Evolutionary conservation across 177 flowering plant genomes (phyloP), one percentile per base, ranked within the genome.

Genomic region (Vitis hybrid): DNA sequence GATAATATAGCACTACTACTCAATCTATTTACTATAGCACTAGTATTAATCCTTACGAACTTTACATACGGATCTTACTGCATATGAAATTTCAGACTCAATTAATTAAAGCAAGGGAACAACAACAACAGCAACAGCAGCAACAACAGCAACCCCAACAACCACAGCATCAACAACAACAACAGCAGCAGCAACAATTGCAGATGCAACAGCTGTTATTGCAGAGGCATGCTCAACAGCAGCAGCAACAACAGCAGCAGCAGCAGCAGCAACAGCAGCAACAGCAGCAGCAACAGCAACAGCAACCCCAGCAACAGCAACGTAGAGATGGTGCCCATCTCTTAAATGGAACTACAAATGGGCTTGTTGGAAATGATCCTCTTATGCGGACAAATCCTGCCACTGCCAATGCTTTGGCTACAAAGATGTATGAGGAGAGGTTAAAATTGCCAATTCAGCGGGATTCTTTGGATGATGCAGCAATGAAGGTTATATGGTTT

Each of bases 391-490:
- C 86, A 66, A 90, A 82, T 69, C 76, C 91, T 46, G 91, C 87
- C 60, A 86, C 94, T 72, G 97, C 94, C 17, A 92, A 86, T 84
- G 92, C 90, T 35, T 40, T 94, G 89, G 98, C 98, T 17, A 81
- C 97, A 62, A 94, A 91, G 78, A 87, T 94, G 92, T 92, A 91
- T 50, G 97, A 92, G 83, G 97, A 94, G 46, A 81, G 82, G 17
- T 72, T 92, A 51, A 94, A 92, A 75, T 67, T 85, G 56, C 96
- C 98, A 14, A 77, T 69, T 69, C 93, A 87, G 72, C 87, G 98
- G 74, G 98, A 92, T 78, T 74, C 92, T 68, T 66, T 91, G 77
- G 98, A 91, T 71, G 98, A 94, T 81, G 87, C 91, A 24, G 77
- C 97, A 30, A 81, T 94, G 76, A 94, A 94, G 90, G 98, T 92